Conservation (phyloP, 2,329 filamentous ascomycete species). For the Ophiostoma sp. region DNA sequence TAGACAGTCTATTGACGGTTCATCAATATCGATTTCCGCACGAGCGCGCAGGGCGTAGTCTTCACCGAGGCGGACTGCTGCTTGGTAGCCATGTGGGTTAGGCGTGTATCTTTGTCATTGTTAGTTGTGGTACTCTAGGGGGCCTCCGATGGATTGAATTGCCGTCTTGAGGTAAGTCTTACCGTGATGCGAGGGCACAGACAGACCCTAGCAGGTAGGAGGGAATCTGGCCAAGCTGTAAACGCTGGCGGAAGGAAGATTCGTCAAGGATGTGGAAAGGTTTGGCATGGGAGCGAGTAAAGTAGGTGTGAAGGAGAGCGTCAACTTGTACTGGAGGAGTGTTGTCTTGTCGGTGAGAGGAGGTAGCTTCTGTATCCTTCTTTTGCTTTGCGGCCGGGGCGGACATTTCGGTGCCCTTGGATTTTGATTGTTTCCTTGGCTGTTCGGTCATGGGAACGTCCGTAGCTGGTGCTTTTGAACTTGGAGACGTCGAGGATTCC, state of each 20-base stretch:
- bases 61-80: slow-evolving; percentile 67
- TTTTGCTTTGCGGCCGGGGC: not conserved
- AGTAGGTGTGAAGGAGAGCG: slow-evolving; percentile 74
- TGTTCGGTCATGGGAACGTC: not conserved
- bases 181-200: slow-evolving; percentile 65
- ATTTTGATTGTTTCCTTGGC: not conserved
- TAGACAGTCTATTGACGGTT: slow-evolving; percentile 75
- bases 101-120: slow-evolving; percentile 61
- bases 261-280: slow-evolving; percentile 83
- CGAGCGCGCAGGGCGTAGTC: slow-evolving; percentile 72
- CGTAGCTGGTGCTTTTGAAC: not conserved
- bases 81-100: slow-evolving; percentile 66
- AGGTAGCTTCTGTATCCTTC: not conserved
- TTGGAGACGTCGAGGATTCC: not conserved
- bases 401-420: not conserved
- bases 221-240: slow-evolving; percentile 68
- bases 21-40: slow-evolving; percentile 71
- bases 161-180: too few relatives aligned
- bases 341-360: slow-evolving; percentile 35
- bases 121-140: too few relatives aligned
- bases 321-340: slow-evolving; percentile 54
- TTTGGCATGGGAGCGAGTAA: slow-evolving; percentile 75
- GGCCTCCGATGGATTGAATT: too few relatives aligned
- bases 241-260: slow-evolving; percentile 67
- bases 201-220: slow-evolving; percentile 56